These are phyloP conservation scores for Backusella circina DNA, from an alignment of 192 early-diverging fungal genomes.

Conservation along the genomic window DNA sequence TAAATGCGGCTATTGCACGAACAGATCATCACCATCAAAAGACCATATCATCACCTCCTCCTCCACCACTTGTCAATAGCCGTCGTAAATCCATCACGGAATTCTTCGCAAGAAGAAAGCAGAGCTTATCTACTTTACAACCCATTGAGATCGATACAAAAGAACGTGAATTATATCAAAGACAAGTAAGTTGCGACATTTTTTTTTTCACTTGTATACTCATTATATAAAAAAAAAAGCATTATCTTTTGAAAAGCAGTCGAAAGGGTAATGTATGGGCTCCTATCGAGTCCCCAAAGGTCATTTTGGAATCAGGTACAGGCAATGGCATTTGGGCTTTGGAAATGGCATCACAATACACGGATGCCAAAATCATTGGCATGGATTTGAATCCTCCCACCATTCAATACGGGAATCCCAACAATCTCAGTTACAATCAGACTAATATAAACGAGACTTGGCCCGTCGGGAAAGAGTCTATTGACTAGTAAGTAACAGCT, in stretches of 20 bases:
- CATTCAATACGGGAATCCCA: constrained; percentile 17
- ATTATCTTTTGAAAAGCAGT: constrained; percentile 36
- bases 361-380: constrained; percentile 18
- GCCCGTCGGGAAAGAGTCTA: constrained; percentile 20
- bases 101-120: constrained; percentile 29
- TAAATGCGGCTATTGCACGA: not conserved
- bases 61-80: not conserved
- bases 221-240: constrained; percentile 6
- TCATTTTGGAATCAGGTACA: constrained; percentile 33
- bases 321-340: constrained; percentile 38
- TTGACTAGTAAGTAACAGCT: constrained; percentile 29
- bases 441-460: constrained; percentile 25
- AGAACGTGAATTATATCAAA: constrained; percentile 28
- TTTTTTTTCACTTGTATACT: not conserved
- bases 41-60: not conserved
- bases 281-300: constrained; percentile 10
- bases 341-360: constrained; percentile 28
- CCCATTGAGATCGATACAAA: constrained; percentile 16
- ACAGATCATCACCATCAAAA: not conserved
- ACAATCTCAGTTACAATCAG: constrained; percentile 23
- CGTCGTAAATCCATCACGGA: constrained; percentile 29
- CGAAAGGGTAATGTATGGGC: constrained; percentile 28
- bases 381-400: constrained; percentile 19
- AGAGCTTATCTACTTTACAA: constrained; percentile 15
- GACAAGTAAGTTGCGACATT: constrained; percentile 13